Evolutionary conservation across 495 filamentous ascomycete genomes (phyloP), one percentile per base, ranked within the genome.

Genomic region (Jackrogersella minutella): DNA sequence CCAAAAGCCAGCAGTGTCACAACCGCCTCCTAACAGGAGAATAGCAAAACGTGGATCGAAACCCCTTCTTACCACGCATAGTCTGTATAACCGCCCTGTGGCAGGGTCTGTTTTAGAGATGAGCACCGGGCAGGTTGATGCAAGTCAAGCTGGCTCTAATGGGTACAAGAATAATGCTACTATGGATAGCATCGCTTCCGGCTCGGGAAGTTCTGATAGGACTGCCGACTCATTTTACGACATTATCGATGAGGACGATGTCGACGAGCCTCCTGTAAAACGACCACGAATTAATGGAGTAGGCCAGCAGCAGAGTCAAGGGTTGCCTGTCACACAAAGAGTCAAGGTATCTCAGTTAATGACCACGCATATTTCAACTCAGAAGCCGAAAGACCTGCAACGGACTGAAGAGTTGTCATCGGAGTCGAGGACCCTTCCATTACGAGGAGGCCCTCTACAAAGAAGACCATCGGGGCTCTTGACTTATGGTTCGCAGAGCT

Each of bases 61-160:
- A 21, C 13, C 63, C 7, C 2, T 31, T 7, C 54, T 66, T 21
- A 69, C 40, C 10, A 66, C 70, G 3, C 66, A 65, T 40, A 74
- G 66, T 40, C 55, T 69, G 34, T 74, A 74, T 41, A 74, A 74
- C 40, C 60, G 72, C 10, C 72, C 70, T 10, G 72, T 74, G 13
- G 43, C 63, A 14, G 72, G 72, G 3, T 54, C 68, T 47, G 17
- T 58, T 34, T n/a, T 11, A 9, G 55, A 2, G 17, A 8, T 21
- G 1, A 36, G 13, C 21, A 34, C 16, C n/a, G 57, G 31, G 13
- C 49, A 56, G 6, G n/a, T 13, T 11, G 53, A 60, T 19, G 31
- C 17, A 14, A 56, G n/a, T 30, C 39, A 50, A 39, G 30, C 31
- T 9, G 11, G 34, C 14, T 17, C 36, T 1, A 44, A 21, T 2